Base-by-base conservation (phyloP, 768 basidiomycete genomes). In the Phylloporus arenicola region DNA sequence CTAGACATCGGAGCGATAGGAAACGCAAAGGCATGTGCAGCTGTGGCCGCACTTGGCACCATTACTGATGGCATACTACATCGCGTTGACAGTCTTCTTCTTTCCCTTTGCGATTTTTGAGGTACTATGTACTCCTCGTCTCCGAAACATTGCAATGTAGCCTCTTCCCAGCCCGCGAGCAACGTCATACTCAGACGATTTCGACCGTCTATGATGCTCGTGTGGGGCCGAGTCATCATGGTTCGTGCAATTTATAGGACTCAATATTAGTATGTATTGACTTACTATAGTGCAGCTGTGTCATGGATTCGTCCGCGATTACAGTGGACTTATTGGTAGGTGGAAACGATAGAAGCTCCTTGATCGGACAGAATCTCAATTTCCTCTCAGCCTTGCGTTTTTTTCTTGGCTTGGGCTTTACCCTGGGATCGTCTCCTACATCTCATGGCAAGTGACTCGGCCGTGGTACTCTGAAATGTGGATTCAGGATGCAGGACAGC, bases 61-160 rank as follows among this genome's bases (percentile, higher is more conserved):
- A 13, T 14, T 3, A 39, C 29, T 43, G 31, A 48, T 34, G 6
- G n/a, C 31, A 35, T n/a, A 31, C 19, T 20, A 85, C 27, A 72
- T 84, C 47, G 82, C 83, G 4, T 69, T 86, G 44, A 84, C 83
- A 4, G 75, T 86, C 4, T 89, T 90, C 72, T 90, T 88, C 70
- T 83, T 87, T 50, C 82, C 82, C 9, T 89, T 84, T 62, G 73
- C 85, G 20, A 52, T 83, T 37, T 81, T 88, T 14, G 86, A 87
- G 75, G 86, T 83, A 25, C 7, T 25, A 31, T 52, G 70, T 49
- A 20, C 17, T 14, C 20, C 42, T 46, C 17, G 22, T 30, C 37
- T 20, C 38, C 9, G 39, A 27, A 37, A 35, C 24, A 35, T 24
- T 30, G 17, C 29, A 37, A 39, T 51, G 30, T 33, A 13, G 34